Percentiles rank a stretch among this genome's conserved stretches.
phyloP scores from a whole-genome alignment of 768 basidiomycete genomes.

The Pleurotus ostreatus region DNA sequence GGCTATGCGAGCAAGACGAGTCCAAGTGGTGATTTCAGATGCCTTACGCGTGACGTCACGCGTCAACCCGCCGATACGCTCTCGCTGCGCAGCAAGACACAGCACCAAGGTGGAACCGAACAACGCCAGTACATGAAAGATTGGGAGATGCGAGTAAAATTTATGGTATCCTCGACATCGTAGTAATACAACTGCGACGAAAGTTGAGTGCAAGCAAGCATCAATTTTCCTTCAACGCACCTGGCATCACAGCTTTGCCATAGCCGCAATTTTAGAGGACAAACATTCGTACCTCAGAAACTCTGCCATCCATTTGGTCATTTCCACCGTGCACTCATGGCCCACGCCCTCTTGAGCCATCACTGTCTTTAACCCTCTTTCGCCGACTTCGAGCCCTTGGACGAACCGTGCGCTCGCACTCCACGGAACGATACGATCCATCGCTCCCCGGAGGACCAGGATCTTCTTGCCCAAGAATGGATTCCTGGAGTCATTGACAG shows the following conservation, averaged over 20 bases:
- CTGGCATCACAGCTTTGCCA: background rate
- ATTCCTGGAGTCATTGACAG: slow-evolving; percentile 34
- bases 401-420: slow-evolving; percentile 53
- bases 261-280: background rate
- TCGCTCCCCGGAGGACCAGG: slow-evolving; percentile 63
- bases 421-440: slow-evolving; percentile 69
- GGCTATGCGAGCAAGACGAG: background rate
- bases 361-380: slow-evolving; percentile 50
- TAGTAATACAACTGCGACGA: too few species aligned
- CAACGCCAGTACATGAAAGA: too few species aligned
- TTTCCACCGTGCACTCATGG: slow-evolving; percentile 58
- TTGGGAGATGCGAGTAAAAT: too few species aligned
- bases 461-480: slow-evolving; percentile 72
- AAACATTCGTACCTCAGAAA: slow-evolving; percentile 24
- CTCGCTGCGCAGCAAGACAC: too few species aligned
- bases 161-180: too few species aligned
- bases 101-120: too few species aligned
- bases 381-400: slow-evolving; percentile 47
- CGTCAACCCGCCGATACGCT: too few species aligned
- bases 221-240: too few species aligned
- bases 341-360: slow-evolving; percentile 52
- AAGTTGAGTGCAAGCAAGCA: too few species aligned
- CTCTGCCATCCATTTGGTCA: slow-evolving; percentile 45
- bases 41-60: background rate
- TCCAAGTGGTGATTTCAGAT: background rate